These are phyloP conservation scores for Suillus bovinus DNA, from an alignment of 768 basidiomycete species.

Conservation along the genomic window DNA sequence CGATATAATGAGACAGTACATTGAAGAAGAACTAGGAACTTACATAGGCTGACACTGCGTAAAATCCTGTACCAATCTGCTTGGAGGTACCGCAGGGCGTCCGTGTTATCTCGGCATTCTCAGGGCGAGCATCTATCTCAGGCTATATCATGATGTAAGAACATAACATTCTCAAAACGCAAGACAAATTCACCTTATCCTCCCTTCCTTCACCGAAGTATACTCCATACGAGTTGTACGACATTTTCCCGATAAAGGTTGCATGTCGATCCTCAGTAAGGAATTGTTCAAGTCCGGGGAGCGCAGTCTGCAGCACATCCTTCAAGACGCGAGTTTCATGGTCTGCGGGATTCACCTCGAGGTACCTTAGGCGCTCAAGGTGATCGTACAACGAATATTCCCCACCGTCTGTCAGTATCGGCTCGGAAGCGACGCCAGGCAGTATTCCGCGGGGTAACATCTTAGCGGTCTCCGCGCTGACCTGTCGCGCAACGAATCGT, in stretches of 20 bases:
- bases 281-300: constrained; percentile 75
- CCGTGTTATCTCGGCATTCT: constrained; percentile 73
- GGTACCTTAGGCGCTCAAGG: constrained; percentile 69
- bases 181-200: constrained; percentile 54
- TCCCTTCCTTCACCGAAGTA: constrained; percentile 64
- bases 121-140: constrained; percentile 51
- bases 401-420: constrained; percentile 39
- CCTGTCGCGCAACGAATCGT: constrained; percentile 71
- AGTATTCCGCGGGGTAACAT: constrained; percentile 35
- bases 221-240: constrained; percentile 78
- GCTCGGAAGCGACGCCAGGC: constrained; percentile 21
- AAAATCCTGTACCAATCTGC: constrained; percentile 77
- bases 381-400: constrained; percentile 75
- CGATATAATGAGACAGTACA: neutral
- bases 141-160: constrained; percentile 42
- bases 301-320: constrained; percentile 55
- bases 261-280: constrained; percentile 64
- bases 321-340: constrained; percentile 53
- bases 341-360: constrained; percentile 51
- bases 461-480: constrained; percentile 63
- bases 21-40: constrained; percentile 19
- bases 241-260: constrained; percentile 65
- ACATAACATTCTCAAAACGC: neutral
- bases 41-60: constrained; percentile 74
- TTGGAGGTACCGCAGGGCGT: constrained; percentile 74